Conservation (phyloP, 345 rosid genomes). For the Salix suchowensis region DNA sequence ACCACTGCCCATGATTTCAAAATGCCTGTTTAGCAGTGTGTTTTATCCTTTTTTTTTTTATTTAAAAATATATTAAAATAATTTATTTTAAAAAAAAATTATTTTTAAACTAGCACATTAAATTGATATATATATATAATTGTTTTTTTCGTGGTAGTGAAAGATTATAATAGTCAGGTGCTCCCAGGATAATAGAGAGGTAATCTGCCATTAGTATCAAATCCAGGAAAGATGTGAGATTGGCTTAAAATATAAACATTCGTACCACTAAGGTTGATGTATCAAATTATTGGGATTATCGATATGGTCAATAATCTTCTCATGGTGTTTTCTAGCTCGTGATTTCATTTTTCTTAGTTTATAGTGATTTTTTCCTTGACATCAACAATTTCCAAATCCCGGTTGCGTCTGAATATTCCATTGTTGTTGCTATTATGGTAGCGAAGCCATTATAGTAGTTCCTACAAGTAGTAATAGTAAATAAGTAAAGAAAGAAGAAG, state of each 20-base stretch:
- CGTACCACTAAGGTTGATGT: not conserved
- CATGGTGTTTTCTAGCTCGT: not conserved
- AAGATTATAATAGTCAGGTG: not conserved
- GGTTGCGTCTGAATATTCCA: too few relatives aligned
- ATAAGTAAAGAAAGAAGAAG: too few relatives aligned
- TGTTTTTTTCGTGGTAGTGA: not conserved
- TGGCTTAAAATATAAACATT: not conserved
- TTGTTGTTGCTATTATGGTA: too few relatives aligned
- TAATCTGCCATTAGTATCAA: not conserved
- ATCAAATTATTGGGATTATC: not conserved
- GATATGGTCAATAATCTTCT: not conserved
- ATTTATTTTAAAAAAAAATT: too few relatives aligned
- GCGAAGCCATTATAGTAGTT: too few relatives aligned
- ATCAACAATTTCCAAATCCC: not conserved
- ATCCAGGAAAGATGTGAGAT: conserved; percentile 5
- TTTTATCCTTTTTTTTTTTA: too few relatives aligned
- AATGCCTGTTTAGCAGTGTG: too few relatives aligned
- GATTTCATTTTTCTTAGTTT: not conserved
- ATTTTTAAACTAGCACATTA: too few relatives aligned
- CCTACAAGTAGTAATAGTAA: too few relatives aligned
- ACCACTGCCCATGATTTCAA: not conserved
- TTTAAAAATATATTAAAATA: too few relatives aligned
- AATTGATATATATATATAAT: not conserved
- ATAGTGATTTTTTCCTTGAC: not conserved
- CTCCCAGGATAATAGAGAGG: not conserved